Conservation (phyloP, 116 monocot genomes). For the Dioscorea cayenensis region DNA sequence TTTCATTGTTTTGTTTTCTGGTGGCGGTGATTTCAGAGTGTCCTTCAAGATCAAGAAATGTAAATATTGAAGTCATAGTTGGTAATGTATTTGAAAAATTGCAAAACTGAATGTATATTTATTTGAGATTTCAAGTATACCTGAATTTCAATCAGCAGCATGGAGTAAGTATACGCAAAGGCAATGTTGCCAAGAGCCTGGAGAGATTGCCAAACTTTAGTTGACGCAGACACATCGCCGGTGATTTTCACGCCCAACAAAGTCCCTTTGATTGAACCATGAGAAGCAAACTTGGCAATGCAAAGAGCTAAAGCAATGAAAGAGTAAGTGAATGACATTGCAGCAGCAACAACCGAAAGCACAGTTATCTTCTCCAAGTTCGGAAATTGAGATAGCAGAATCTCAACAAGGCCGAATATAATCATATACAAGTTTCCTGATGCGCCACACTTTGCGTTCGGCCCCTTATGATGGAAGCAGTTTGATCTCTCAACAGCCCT, state of each 20-base stretch:
- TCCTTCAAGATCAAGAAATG: conserved; percentile 26
- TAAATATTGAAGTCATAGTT: no score
- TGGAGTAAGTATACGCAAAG: conserved; percentile 65
- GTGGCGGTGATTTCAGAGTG: conserved; percentile 58
- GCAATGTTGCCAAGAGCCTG: conserved; percentile 78
- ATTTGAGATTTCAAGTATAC: conserved; percentile 6
- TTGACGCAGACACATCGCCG: conserved; percentile 2
- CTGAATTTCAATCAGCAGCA: conserved; percentile 73
- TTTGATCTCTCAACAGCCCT: conserved; percentile 50
- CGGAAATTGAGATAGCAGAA: conserved; percentile 58
- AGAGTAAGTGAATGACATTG: conserved; percentile 66
- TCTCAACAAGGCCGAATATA: conserved; percentile 37
- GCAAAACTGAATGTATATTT: background rate
- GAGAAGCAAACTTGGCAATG: conserved; percentile 22
- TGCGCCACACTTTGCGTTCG: conserved; percentile 24
- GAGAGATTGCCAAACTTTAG: conserved; percentile 41
- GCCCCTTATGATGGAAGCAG: conserved; percentile 56
- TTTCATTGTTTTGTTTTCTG: conserved; percentile 68
- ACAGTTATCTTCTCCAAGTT: conserved; percentile 65
- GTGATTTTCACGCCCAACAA: conserved; percentile 6
- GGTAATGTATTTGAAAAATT: no score
- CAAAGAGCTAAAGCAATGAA: conserved; percentile 44
- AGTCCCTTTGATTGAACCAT: conserved; percentile 19
- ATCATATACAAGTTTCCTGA: conserved; percentile 32
- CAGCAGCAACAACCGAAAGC: conserved; percentile 42